Base-by-base conservation (phyloP, 1,284 basidiomycete genomes). In the Rhodotorula sp. region DNA sequence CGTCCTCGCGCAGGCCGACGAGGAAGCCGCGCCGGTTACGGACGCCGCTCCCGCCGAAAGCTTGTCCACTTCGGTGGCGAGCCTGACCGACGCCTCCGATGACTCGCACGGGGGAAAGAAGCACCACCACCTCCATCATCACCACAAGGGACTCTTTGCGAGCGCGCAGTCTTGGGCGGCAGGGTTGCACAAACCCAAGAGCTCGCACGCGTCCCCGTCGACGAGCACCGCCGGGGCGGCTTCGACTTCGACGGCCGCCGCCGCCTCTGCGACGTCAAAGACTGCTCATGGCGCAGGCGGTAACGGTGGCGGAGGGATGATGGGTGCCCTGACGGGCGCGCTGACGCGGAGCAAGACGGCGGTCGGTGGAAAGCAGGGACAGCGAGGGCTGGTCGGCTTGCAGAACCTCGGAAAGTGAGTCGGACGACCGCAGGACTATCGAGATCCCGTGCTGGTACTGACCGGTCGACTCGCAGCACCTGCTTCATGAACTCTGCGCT, bases 401-500 rank as follows among this genome's bases (percentile, higher is more conserved):
- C 39, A 54, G 47, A 76, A 76, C 61, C 65, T 76, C 5, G 75
- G 75, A 29, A 76, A 76, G 75, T 76, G 61, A 58, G 75, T 67
- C 16, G 57, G 26, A 3, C 34, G 29, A 18, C 5, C 2, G 18
- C 1, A 46, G 2, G 0, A 3, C 8, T 21, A 49, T 46, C 8
- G 14, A 6, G n/a, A 3, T 31, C 34, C n/a, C 6, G n/a, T 4
- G 1, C 10, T 23, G 3, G 20, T 8, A 39, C 62, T 64, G 62
- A 59, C 16, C 1, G 16, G 31, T 56, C 26, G 15, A 3, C 96
- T 85, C 93, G 83, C 78, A 84, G 80, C 65, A 81, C 80, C 85
- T 83, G 29, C 67, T 77, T 78, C 70, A 97, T 98, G 93, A 97
- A 97, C 81, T 94, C 92, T 62, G 95, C 95, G 1, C 85, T 97